Percentiles rank a stretch among this genome's conserved stretches.
phyloP scores from a whole-genome alignment of 1,284 basidiomycete genomes.

The Microbotryum intermedium region DNA sequence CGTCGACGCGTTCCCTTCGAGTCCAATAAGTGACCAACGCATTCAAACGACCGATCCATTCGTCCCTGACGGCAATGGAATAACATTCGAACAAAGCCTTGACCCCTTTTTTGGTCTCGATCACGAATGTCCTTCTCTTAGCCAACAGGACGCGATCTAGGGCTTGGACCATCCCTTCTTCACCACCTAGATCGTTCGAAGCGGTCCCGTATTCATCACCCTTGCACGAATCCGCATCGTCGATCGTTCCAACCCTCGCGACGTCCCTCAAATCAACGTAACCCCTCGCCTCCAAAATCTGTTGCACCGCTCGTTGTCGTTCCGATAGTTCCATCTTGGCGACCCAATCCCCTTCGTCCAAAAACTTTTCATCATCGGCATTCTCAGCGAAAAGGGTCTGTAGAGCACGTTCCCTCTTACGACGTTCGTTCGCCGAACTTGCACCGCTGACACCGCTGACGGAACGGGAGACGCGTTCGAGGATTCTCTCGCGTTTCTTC shows the following conservation, averaged over 20 bases:
- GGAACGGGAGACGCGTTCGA: neutral
- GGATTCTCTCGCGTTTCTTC: constrained; percentile 10
- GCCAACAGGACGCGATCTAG: constrained; percentile 7
- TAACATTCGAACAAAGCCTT: constrained; percentile 25
- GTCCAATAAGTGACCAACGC: constrained; percentile 29
- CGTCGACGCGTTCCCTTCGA: constrained; percentile 27
- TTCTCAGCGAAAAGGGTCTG: neutral
- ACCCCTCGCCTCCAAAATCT: constrained; percentile 22
- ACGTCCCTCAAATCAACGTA: constrained; percentile 27
- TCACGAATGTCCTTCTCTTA: constrained; percentile 12
- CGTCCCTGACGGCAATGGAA: constrained; percentile 23
- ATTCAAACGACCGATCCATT: constrained; percentile 28
- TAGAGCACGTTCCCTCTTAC: neutral
- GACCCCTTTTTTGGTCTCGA: constrained; percentile 7
- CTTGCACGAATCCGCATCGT: constrained; percentile 2
- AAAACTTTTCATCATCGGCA: neutral
- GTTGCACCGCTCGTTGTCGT: constrained; percentile 9
- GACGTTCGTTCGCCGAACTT: neutral
- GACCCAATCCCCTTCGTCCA: constrained; percentile 4
- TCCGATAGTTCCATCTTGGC: constrained; percentile 11
- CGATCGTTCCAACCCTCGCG: constrained; percentile 10
- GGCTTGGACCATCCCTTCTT: constrained; percentile 6
- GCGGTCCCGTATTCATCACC: neutral
- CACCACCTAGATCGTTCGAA: constrained; percentile 8
- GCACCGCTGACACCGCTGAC: neutral